Base-by-base conservation (phyloP, 805 yeast genomes). In the Kurtzmaniella cleridarum region DNA sequence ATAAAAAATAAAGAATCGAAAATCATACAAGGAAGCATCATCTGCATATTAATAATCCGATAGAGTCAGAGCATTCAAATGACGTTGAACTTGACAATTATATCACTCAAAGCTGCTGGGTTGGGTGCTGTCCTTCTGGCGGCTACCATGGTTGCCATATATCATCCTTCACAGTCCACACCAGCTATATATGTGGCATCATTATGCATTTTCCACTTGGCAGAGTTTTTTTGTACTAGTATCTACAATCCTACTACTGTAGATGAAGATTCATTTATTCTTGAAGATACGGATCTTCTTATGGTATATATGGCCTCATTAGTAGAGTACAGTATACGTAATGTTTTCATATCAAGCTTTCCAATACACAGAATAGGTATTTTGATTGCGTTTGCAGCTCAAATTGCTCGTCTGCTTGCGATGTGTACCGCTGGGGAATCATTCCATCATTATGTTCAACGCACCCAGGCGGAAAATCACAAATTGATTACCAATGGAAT, bases 371-470 rank as follows among this genome's bases (percentile, higher is more conserved):
- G 6, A 13, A 0, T 67, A 1, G 97, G 96, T 0, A 35, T 79
- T 0, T 11, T 47, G 0, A 20, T 81, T 1, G 51, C 78, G 0
- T 17, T 77, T 0, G 29, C 58, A 1, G 96, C 97, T 1, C 98
- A 93, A 53, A 14, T 50, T 0, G 52, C 78, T 3, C 71, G 98
- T 38, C 73, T 91, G 1, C 37, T 69, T 27, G 91, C 97, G 1
- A 93, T 93, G 98, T 71, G 75, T 43, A 83, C 90, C 0, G 96
- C 97, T 0, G 86, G 89, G 2, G 73, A 75, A 38, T 86, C 95
- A 3, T 93, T 93, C 62, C 83, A 87, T 37, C 99, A 93, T 59
- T 61, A 79, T 32, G 76, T 93, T 1, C 87, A 81, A 34, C 57
- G 73, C 2, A 55, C 62, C 13, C 79, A 73, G 38, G 57, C 65